These are phyloP conservation scores for Gremmenia infestans DNA, from an alignment of 2,329 filamentous ascomycete species.

Conservation along the genomic window DNA sequence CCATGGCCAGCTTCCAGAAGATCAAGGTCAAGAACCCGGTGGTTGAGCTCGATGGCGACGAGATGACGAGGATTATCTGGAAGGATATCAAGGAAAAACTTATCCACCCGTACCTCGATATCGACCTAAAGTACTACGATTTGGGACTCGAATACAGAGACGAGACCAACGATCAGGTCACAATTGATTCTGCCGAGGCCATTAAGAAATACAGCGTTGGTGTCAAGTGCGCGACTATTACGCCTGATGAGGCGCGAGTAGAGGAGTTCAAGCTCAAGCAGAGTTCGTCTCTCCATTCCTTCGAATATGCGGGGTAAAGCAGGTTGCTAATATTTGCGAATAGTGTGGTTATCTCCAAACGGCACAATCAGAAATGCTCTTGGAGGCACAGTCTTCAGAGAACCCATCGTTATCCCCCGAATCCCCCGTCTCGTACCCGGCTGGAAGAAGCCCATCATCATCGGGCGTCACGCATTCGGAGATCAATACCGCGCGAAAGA, in stretches of 20 bases:
- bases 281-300: constrained; percentile 53
- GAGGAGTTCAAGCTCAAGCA: constrained; percentile 99
- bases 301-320: neutral
- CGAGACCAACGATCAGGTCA: constrained; percentile 94
- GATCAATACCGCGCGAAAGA: constrained; percentile 99
- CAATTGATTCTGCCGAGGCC: constrained; percentile 87
- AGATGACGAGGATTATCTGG: constrained; percentile 99
- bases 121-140: constrained; percentile 98
- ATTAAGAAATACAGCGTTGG: constrained; percentile 99
- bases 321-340: constrained; percentile 14
- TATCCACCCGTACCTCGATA: constrained; percentile 91
- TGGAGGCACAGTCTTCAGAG: constrained; percentile 96
- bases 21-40: constrained; percentile 99
- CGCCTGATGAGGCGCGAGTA: constrained; percentile 91
- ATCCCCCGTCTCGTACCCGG: constrained; percentile 91
- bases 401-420: constrained; percentile 92
- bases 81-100: constrained; percentile 99
- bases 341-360: constrained; percentile 98
- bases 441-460: constrained; percentile 99
- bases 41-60: constrained; percentile 90
- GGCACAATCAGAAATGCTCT: constrained; percentile 74
- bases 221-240: constrained; percentile 99
- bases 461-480: constrained; percentile 95
- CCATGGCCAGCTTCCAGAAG: constrained; percentile 64
- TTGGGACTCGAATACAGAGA: constrained; percentile 91